Base-by-base conservation (phyloP, 179 eudicot genomes). In the Heliamphora pulchella region DNA sequence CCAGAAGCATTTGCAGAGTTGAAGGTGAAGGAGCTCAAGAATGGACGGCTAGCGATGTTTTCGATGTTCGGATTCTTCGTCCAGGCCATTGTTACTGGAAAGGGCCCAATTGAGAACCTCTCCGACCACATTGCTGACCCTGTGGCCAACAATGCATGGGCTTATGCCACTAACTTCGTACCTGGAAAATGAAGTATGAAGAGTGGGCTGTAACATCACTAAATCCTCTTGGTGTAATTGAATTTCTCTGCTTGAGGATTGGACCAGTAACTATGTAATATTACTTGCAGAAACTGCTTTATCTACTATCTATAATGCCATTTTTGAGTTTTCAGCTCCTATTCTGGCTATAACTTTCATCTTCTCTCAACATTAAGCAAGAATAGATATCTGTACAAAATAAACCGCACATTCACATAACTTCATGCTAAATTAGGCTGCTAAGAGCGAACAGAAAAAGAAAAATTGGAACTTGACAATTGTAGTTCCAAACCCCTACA, bases 1-100 rank as follows among this genome's bases (percentile, higher is more conserved):
- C 86, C 86, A 10, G 86, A 84, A 51, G 84, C 86, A 1, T 84
- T 84, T 9, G 84, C 86, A 1, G 86, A 84, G 78, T 57, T 84
- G 58, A 84, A 84, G 82, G 86, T 84, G 47, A 84, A 84, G 86
- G 86, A 84, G 84, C 41, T 84, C 66, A 84, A 84, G 86, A 84
- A 84, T 55, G 86, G 86, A 6, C 59, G 86, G 13, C 53, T 84
- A 73, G 86, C 86, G 5, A 84, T 84, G 86, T 84, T 84, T 71
- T 84, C 86, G 4, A 84, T 84, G 86, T 84, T 84, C n/a, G 86
- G 86, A n/a, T 84, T 84, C 84, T 84, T 84, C 14, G 86, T 84
- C 5, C 86, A 84, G 73, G 86, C 86, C 46, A 84, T 84, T 84
- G 86, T 84, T 31, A 84, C 86, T 2, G 86, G 86, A 54, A 84